Evolutionary conservation across 1,139 yeast species (phyloP), one percentile per base, ranked within the genome.

Genomic region (Arxiozyma slooffiae): DNA sequence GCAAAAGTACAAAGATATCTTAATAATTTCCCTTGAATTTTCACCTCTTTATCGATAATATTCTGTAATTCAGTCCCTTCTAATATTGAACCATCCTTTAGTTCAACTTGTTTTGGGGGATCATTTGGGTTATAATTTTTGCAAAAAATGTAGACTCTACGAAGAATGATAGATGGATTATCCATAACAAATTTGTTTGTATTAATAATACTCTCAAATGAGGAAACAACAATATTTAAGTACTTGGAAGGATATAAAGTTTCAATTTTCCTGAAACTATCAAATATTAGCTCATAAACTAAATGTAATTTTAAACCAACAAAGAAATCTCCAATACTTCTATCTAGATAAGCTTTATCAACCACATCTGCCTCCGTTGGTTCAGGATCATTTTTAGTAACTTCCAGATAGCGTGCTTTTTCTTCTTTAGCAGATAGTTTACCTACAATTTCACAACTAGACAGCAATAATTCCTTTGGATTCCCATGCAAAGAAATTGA

Each of bases 201-300:
- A 17, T 75, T 72, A n/a, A 79, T 62, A 50, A 78, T 71, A 48
- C 79, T 79, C 46, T 82, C 66, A 44, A 80, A 67, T 0, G 87
- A 72, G 1, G 84, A 65, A 0, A 81, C 73, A 1, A 82, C 78
- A 76, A 86, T 82, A 1, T 85, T 76, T 50, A 90, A 69, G 60
- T 85, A 86, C 54, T 86, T 76, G 1, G 95, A 84, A 16, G 96
- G 96, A 49, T 76, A 67, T 0, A 95, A 81, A 43, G 76, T 72
- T 23, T 48, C 52, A n/a, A 62, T 55, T 52, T 80, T 71, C 55
- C 60, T 66, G 60, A 85, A 64, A 45, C 80, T 76, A 48, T 79
- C 72, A 41, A 72, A 74, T 53, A 84, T 68, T 53, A 87, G 71
- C 67, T 88, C 95, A 53, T 81, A 71, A 11, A 86, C 61, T 40